phyloP scores from a whole-genome alignment of 805 yeast genomes.

The Ogataea sp. region DNA sequence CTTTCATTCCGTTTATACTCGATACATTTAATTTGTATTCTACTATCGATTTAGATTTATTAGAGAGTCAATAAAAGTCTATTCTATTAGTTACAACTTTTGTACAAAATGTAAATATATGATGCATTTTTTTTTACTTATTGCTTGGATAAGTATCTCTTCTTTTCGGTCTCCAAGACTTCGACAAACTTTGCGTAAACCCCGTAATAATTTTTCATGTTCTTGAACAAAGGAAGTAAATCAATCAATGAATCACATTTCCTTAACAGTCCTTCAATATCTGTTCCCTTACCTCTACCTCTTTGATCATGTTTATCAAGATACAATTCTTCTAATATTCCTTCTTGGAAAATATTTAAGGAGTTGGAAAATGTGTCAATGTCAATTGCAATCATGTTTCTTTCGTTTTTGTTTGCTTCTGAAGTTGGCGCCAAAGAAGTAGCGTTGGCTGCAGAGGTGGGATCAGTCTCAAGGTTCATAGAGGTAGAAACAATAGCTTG shows the following conservation, averaged over 20 bases:
- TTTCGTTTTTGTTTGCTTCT: not conserved
- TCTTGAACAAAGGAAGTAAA: conserved; percentile 45
- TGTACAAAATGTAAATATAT: too few relatives aligned
- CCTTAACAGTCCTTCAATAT: conserved; percentile 27
- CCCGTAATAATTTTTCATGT: conserved; percentile 41
- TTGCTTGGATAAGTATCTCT: conserved; percentile 9
- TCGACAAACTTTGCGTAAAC: conserved; percentile 41
- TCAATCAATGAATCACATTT: conserved; percentile 41
- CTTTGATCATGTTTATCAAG: conserved; percentile 19
- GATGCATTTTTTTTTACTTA: not conserved
- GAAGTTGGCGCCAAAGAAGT: conserved; percentile 7
- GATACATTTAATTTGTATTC: too few relatives aligned
- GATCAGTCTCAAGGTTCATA: conserved; percentile 7
- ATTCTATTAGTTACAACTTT: too few relatives aligned
- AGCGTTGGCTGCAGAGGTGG: not conserved
- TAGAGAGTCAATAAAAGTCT: too few relatives aligned
- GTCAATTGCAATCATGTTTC: conserved; percentile 5
- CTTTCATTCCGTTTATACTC: too few relatives aligned
- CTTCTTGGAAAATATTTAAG: conserved; percentile 34
- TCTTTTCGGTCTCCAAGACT: conserved; percentile 30
- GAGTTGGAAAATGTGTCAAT: conserved; percentile 27
- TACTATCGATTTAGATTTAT: too few relatives aligned
- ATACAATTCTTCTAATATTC: conserved; percentile 34
- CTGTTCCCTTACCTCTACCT: not conserved
- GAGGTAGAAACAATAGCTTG: conserved; percentile 31